Evolutionary conservation across 345 rosid genomes (phyloP), one percentile per base, ranked within the genome.

Genomic region (Gossypioides kirkii): DNA sequence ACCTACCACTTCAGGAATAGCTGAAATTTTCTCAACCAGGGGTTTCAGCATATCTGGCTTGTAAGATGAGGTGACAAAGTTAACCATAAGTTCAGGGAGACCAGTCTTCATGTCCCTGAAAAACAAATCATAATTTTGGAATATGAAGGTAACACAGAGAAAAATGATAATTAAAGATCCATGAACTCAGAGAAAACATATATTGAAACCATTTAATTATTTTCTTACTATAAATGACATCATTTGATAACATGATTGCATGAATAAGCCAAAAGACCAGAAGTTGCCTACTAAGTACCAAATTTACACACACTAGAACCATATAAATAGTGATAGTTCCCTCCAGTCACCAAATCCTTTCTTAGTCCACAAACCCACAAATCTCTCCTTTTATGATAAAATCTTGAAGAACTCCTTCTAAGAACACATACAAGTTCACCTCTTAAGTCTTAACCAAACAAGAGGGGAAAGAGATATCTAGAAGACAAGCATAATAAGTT

Each of bases 1-100:
- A 86, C 89, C 64, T 77, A 92, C 97, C 97, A 94, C 98, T 89
- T 89, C 87, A 75, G 93, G 89, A 80, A 92, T 83, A 69, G 85
- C 77, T 52, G 93, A 82, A 73, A 88, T 83, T 84, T 83, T 87
- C 80, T 89, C 94, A 64, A 90, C 88, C n/a, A 94, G 69, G 26
- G 95, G 90, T 82, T 85, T 84, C 87, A 94, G 87, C 83, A 92
- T 82, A 82, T 89, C 95, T 53, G 97, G 97, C 78, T 87, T 78
- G 85, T 89, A 87, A 45, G 88, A 87, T 3, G 97, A 89, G 43
- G 97, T 94, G 78, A 94, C 97, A 81, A 94, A 90, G 75, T 92
- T 94, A 78, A 92, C 97, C 97, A 94, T 94, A 47, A 94, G 86
- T 74, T 94, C 91, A 46, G 79, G 89, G 45, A 75, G 72, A 77